phyloP scores from a whole-genome alignment of 352 stramenopile species.

The Phytophthora quininea region DNA sequence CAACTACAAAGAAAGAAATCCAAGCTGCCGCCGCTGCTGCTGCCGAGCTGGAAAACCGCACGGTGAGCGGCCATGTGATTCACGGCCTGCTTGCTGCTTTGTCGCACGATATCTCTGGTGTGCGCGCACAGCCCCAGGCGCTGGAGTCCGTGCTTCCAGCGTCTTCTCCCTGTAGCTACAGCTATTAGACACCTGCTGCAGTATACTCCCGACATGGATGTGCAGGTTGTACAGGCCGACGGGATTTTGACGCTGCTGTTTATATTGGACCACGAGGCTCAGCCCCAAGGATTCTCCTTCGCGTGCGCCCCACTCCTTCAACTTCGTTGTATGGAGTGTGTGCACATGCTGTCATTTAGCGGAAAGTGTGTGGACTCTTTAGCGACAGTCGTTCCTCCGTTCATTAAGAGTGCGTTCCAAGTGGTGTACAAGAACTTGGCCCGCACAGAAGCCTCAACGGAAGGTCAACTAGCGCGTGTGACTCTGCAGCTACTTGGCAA shows the following conservation, averaged over 20 bases:
- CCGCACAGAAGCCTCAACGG: constrained; percentile 78
- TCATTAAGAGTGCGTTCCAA: constrained; percentile 86
- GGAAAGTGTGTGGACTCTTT: constrained; percentile 79
- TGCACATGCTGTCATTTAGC: constrained; percentile 90
- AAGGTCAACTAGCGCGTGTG: constrained; percentile 80
- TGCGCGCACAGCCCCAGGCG: constrained; percentile 68
- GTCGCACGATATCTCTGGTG: constrained; percentile 73
- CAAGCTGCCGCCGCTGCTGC: constrained; percentile 40
- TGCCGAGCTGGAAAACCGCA: constrained; percentile 48
- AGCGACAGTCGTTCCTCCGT: constrained; percentile 76
- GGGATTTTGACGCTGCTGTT: constrained; percentile 75
- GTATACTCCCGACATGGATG: constrained; percentile 84
- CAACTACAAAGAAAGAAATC: constrained; percentile 44
- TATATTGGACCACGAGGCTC: constrained; percentile 83
- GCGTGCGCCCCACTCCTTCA: constrained; percentile 75
- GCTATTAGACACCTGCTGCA: constrained; percentile 84
- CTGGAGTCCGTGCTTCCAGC: constrained; percentile 74
- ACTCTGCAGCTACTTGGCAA: constrained; percentile 85
- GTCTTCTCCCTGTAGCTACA: constrained; percentile 77
- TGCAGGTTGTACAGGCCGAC: constrained; percentile 80
- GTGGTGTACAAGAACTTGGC: constrained; percentile 86
- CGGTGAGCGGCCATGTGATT: constrained; percentile 73
- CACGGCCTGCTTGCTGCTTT: constrained; percentile 71
- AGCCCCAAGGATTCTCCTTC: constrained; percentile 83
- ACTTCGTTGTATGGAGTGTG: constrained; percentile 83